Base-by-base conservation (phyloP, 495 filamentous ascomycete species). In the Penicillium crystallinum region DNA sequence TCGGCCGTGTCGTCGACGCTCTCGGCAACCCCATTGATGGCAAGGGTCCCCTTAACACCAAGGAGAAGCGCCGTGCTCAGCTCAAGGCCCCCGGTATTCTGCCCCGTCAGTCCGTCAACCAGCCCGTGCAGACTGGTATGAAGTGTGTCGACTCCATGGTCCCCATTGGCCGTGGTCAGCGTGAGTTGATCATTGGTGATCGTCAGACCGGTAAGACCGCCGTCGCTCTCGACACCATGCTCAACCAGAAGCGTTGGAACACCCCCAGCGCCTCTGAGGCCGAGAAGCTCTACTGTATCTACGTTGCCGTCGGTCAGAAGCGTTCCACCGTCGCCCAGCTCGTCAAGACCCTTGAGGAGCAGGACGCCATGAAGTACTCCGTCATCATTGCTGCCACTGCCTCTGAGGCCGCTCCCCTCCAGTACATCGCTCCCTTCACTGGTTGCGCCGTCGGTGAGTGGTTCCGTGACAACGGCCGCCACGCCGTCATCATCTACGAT, bases 141-240 rank as follows among this genome's bases (percentile, higher is more conserved):
- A 98, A 97, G 82, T 95, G 91, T 71, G 83, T 98, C 81, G 93
- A 98, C 75, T 91, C 93, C 71, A 98, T 98, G 93, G 93, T 98
- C 55, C 93, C 93, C 66, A 97, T 98, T 67, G 93, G 93, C 71
- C 93, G 93, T 91, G 93, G 93, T 66, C 93, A 98, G 81, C 93
- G 93, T 89, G 93, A 98, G 80, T 82, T 98, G 80, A 97, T 98
- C 76, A 98, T 98, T 79, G 93, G 93, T 77, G 93, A 98, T 76
- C 95, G 93, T 88, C 93, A 98, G 78, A 98, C 93, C 62, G 93
- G 93, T 77, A 98, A 98, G 88, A 98, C 93, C 71, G 93, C 93
- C 68, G 93, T 98, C 72, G 93, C 90, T 69, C 90, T 98, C 41
- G 93, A 98, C 66, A 84, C 93, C 71, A 98, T 98, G 55, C 88